phyloP scores from a whole-genome alignment of 345 rosid genomes.

The Heritiera fomes region DNA sequence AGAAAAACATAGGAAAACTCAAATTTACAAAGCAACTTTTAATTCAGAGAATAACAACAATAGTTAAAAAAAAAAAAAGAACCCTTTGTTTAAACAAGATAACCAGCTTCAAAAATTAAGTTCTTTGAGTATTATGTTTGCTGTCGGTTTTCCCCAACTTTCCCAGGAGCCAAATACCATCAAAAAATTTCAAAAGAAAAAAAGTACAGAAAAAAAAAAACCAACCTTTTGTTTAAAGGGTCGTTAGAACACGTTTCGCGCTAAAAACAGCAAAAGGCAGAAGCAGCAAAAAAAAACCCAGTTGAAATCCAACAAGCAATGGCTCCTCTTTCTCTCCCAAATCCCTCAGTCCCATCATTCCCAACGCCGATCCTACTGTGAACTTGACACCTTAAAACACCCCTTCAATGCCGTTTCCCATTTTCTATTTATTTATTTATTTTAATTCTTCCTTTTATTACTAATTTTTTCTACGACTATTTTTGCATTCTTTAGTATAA shows the following conservation, averaged over 20 bases:
- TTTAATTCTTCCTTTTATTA: not conserved
- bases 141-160: constrained; percentile 11
- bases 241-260: constrained; percentile 46
- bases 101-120: constrained; percentile 1
- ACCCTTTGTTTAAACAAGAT: not conserved
- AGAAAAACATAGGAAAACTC: not conserved
- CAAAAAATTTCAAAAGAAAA: not conserved
- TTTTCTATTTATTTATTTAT: not conserved
- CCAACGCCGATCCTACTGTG: constrained; percentile 36
- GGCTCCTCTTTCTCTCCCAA: constrained; percentile 11
- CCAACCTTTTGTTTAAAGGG: constrained; percentile 33
- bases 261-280: constrained; percentile 27
- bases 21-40: not conserved
- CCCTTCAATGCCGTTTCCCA: constrained; percentile 27
- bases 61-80: too few species aligned
- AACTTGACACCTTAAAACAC: constrained; percentile 49
- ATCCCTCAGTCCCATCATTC: constrained; percentile 33
- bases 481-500: not conserved
- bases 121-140: not conserved
- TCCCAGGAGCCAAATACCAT: constrained; percentile 29
- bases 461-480: not conserved
- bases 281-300: constrained; percentile 12
- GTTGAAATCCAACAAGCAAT: constrained; percentile 5
- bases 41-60: not conserved
- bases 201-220: not conserved